Conservation (phyloP, 257 asterid species). For the Thymus quinquecostatus region DNA sequence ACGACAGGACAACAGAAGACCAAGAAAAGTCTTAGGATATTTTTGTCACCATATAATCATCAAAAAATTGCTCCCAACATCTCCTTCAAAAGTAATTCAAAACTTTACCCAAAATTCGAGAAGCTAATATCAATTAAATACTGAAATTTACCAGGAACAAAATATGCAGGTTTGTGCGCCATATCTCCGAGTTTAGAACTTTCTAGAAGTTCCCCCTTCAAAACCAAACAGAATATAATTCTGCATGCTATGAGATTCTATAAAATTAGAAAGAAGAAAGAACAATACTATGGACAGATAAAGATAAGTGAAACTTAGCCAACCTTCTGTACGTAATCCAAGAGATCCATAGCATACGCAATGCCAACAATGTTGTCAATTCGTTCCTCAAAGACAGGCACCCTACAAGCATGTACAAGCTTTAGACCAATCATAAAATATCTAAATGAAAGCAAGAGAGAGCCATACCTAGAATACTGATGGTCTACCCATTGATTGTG, state of each 20-base stretch:
- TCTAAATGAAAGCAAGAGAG: slow-evolving; percentile 24
- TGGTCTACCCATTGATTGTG: slow-evolving; percentile 94
- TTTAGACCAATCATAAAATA: slow-evolving; percentile 31
- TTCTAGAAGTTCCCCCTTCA: slow-evolving; percentile 94
- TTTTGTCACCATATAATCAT: slow-evolving; percentile 14
- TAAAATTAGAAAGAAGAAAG: slow-evolving; percentile 39
- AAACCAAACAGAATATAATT: slow-evolving; percentile 67
- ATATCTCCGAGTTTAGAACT: slow-evolving; percentile 83
- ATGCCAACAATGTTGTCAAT: slow-evolving; percentile 97
- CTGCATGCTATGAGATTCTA: slow-evolving; percentile 52
- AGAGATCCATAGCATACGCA: slow-evolving; percentile 99
- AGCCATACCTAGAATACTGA: slow-evolving; percentile 85
- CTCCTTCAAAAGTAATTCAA: slow-evolving; percentile 6
- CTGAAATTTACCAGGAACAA: slow-evolving; percentile 84
- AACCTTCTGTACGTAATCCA: slow-evolving; percentile 94
- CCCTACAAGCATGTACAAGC: slow-evolving; percentile 54
- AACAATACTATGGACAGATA: slow-evolving; percentile 23
- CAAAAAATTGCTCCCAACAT: slow-evolving; percentile 1
- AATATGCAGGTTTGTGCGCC: slow-evolving; percentile 99
- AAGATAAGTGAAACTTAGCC: slow-evolving; percentile 30
- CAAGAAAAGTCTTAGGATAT: slow-evolving; percentile 3
- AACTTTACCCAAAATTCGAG: slow-evolving; percentile 12
- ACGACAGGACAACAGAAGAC: neutral
- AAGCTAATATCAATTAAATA: slow-evolving; percentile 22
- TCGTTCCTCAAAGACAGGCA: slow-evolving; percentile 97